Percentiles rank a stretch among this genome's conserved stretches.
These are phyloP conservation scores for Trichoderma afroharzianum DNA, from an alignment of 2,329 filamentous ascomycete genomes.

Conservation along the genomic window DNA sequence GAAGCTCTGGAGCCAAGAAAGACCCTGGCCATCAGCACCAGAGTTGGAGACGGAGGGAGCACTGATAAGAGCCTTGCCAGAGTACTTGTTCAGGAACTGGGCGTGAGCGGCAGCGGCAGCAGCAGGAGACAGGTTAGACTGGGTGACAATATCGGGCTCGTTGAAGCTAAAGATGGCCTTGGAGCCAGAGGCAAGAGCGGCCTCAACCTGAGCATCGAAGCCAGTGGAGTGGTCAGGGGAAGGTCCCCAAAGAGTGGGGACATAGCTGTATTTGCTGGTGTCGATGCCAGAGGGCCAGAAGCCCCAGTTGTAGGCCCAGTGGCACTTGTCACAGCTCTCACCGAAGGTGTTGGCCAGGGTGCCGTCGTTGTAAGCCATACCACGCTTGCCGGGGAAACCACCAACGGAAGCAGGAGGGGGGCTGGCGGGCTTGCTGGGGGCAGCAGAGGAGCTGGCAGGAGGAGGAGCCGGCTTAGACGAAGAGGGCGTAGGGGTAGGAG, in stretches of 20 bases:
- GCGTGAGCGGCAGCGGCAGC: constrained; percentile 52
- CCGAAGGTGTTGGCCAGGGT: constrained; percentile 50
- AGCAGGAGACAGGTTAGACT: constrained; percentile 55
- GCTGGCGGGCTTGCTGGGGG: constrained; percentile 6
- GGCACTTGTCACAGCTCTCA: constrained; percentile 36
- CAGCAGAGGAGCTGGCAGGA: constrained; percentile 10
- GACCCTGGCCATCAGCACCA: constrained; percentile 44
- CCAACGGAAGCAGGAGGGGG: constrained; percentile 6
- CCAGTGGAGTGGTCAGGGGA: constrained; percentile 38
- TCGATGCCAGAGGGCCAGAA: constrained; percentile 39
- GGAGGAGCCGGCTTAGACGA: constrained; percentile 9
- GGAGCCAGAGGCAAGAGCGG: constrained; percentile 51
- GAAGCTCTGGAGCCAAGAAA: constrained; percentile 54
- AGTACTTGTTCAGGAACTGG: constrained; percentile 52
- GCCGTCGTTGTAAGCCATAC: constrained; percentile 64
- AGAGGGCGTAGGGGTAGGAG: constrained; percentile 8
- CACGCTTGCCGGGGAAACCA: constrained; percentile 51
- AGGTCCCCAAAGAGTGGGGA: constrained; percentile 65
- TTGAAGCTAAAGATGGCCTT: constrained; percentile 65
- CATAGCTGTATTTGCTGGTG: constrained; percentile 49
- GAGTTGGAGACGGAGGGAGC: constrained; percentile 63
- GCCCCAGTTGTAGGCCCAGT: constrained; percentile 69
- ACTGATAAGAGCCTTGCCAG: constrained; percentile 51
- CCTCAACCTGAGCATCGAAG: constrained; percentile 51
- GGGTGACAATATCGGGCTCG: constrained; percentile 61